Conservation (phyloP, 2,329 filamentous ascomycete genomes). For the Chrysoporthe cubensis region DNA sequence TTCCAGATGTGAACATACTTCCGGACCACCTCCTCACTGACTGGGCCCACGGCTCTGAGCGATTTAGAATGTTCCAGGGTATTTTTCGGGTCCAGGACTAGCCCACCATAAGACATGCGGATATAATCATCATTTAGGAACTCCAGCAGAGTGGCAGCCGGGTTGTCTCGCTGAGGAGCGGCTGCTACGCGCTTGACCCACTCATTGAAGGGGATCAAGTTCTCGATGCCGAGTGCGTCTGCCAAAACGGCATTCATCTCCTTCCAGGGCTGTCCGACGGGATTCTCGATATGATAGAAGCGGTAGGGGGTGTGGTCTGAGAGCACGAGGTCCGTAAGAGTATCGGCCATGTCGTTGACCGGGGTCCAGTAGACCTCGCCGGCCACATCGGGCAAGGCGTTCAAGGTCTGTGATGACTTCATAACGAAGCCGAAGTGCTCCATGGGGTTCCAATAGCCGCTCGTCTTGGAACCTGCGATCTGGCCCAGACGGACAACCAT, state of each 20-base stretch:
- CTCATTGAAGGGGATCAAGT: constrained; percentile 34
- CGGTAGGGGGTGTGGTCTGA: constrained; percentile 24
- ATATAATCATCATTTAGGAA: constrained; percentile 37
- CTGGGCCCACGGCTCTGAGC: not conserved
- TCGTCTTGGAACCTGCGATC: constrained; percentile 53
- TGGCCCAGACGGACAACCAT: constrained; percentile 54
- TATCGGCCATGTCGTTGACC: constrained; percentile 42
- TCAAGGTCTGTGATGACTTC: constrained; percentile 52
- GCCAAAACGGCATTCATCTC: constrained; percentile 7
- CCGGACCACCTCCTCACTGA: not conserved
- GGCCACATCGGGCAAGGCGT: constrained; percentile 44
- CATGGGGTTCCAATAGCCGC: constrained; percentile 57
- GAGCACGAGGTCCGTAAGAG: constrained; percentile 35
- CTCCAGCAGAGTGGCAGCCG: constrained; percentile 34
- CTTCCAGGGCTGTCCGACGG: not conserved
- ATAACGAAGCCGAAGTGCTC: constrained; percentile 56
- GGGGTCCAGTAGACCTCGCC: constrained; percentile 50
- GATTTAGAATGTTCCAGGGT: not conserved
- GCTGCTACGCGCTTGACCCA: constrained; percentile 36
- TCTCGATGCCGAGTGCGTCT: constrained; percentile 33
- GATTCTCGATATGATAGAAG: constrained; percentile 21
- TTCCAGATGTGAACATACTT: not conserved
- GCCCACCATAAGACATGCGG: constrained; percentile 37
- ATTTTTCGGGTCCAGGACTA: not conserved
- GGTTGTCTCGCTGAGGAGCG: constrained; percentile 33